These are phyloP conservation scores for Solanum chilense DNA, from an alignment of 257 asterid species.

Conservation along the genomic window DNA sequence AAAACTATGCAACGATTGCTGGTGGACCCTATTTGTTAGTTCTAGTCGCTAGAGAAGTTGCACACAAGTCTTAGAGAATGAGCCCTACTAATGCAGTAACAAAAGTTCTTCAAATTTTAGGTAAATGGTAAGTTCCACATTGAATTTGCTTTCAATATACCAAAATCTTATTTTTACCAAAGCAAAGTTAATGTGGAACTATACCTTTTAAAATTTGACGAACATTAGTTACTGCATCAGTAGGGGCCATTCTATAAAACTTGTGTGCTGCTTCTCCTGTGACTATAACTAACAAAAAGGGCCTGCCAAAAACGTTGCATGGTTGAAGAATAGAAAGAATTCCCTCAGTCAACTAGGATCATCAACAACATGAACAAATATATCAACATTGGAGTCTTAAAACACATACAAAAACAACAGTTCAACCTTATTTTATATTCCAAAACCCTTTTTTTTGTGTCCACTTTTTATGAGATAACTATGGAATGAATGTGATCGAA, in stretches of 20 bases:
- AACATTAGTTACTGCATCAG: constrained; percentile 53
- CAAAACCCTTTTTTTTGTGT: no score
- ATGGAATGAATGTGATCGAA: no score
- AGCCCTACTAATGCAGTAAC: no score
- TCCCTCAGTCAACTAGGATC: constrained; percentile 40
- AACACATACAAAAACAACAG: no score
- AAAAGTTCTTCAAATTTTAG: no score
- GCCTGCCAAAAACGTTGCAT: constrained; percentile 94
- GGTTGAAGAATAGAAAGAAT: constrained; percentile 84
- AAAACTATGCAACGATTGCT: not conserved
- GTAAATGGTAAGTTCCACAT: no score
- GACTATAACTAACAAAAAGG: constrained; percentile 78
- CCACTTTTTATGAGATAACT: no score
- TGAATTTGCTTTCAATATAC: no score
- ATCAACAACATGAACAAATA: no score
- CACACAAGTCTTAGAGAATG: no score
- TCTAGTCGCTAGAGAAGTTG: not conserved
- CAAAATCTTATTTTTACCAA: not conserved
- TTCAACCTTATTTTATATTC: no score
- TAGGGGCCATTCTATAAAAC: constrained; percentile 64
- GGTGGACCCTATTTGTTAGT: not conserved
- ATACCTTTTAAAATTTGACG: constrained; percentile 80
- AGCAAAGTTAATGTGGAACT: not conserved
- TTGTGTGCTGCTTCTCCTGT: constrained; percentile 87
- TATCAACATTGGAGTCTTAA: no score